Conservation (phyloP, 441 rosid genomes). For the Metrosideros polymorpha region DNA sequence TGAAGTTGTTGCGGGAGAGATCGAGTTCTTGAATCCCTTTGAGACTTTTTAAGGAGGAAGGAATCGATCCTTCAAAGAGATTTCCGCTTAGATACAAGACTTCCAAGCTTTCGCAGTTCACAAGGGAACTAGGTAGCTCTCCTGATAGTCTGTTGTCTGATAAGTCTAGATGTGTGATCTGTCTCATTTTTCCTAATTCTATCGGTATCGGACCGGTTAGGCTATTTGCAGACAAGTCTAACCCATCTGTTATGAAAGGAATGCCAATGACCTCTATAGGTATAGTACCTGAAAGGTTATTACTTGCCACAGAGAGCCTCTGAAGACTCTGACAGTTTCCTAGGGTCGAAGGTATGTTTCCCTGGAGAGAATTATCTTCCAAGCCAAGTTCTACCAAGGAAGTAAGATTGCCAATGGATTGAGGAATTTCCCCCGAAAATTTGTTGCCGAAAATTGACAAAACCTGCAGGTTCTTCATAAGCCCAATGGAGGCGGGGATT, state of each 20-base stretch:
- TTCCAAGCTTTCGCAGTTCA: conserved; percentile 17
- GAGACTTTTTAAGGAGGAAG: conserved; percentile 14
- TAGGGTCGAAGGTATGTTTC: conserved; percentile 34
- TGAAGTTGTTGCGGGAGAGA: conserved; percentile 29
- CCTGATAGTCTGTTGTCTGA: conserved; percentile 26
- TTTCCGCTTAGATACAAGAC: conserved; percentile 19
- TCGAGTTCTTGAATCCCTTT: conserved; percentile 31
- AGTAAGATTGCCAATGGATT: conserved; percentile 32
- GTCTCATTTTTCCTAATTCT: conserved; percentile 18
- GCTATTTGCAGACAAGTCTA: not conserved
- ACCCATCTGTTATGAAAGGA: not conserved
- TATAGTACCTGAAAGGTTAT: conserved; percentile 23
- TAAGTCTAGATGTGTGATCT: conserved; percentile 22
- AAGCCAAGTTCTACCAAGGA: conserved; percentile 20
- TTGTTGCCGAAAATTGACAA: conserved; percentile 16
- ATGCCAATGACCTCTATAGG: conserved; percentile 22
- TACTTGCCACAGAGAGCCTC: not conserved
- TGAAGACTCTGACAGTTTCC: conserved; percentile 20
- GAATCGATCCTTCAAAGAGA: conserved; percentile 24
- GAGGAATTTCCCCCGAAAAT: conserved; percentile 30
- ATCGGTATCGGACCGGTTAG: not conserved
- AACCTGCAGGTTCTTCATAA: conserved; percentile 20
- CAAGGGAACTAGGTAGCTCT: conserved; percentile 27
- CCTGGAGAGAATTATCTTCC: conserved; percentile 22
- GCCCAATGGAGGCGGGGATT: conserved; percentile 25